Evolutionary conservation across 192 early-diverging fungal species (phyloP), one percentile per base, ranked within the genome.

Genomic region (Borealophlyctis nickersoniae): DNA sequence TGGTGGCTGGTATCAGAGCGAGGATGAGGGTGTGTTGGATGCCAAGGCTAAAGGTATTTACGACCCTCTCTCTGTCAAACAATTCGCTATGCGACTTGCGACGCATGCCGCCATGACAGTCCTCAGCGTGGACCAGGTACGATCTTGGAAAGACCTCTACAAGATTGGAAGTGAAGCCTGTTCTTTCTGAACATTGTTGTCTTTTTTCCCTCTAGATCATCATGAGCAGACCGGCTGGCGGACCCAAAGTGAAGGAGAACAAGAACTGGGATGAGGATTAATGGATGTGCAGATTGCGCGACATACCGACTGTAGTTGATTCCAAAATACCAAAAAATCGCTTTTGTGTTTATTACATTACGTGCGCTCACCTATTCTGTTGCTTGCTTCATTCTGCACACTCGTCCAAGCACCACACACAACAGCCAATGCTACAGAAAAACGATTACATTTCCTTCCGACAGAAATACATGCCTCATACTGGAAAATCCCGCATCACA

Each of bases 201-300:
- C 31, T 67, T 35, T 7, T 65, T 48, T 51, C 33, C 32, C 26
- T 62, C 0, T 26, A 88, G 89, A 93, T 98, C 71, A 95, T 98
- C 77, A 98, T 98, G 96, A 91, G 89, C 58, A 96, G 96, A 80
- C 91, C 88, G 39, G 94, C 96, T 22, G 96, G 96, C 58, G 96
- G 96, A 5, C 96, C 89, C 82, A 76, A 83, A 57, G 75, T 89
- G 66, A 90, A 93, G 88, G 78, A 92, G 78, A 82, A 88, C 68
- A 78, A 82, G 62, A 81, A 93, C 83, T 92, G 91, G 93, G 93
- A 95, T 73, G 88, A 93, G 73, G 89, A 88, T 69, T 82, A 85
- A 77, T 60, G n/a, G n/a, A n/a, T n/a, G n/a, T n/a, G n/a, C n/a
- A n/a, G n/a, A n/a, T n/a, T n/a, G n/a, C n/a, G n/a, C n/a, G n/a